phyloP scores from a whole-genome alignment of 1,284 basidiomycete species.

The Ustilago sp. region DNA sequence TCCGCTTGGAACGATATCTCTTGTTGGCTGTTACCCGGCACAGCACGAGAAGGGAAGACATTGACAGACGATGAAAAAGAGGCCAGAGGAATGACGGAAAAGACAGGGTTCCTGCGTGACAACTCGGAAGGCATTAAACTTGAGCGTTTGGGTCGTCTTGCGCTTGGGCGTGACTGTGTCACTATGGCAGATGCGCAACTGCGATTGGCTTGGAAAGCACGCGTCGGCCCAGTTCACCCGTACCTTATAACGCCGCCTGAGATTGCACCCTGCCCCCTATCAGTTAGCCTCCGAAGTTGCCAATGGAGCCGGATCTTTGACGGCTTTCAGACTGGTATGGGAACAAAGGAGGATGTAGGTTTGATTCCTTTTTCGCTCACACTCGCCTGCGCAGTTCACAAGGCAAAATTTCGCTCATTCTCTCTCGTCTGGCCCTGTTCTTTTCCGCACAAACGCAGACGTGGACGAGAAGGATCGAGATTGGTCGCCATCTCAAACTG shows the following conservation, averaged over 20 bases:
- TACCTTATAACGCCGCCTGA: neutral
- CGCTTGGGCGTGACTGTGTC: constrained; percentile 6
- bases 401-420: neutral
- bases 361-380: too few species aligned
- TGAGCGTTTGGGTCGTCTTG: neutral
- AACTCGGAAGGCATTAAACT: constrained; percentile 1
- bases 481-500: constrained; percentile 14
- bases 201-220: neutral
- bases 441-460: neutral
- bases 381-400: too few species aligned
- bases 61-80: neutral
- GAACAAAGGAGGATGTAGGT: neutral
- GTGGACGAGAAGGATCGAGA: neutral
- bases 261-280: neutral
- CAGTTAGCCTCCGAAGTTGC: too few species aligned
- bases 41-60: neutral
- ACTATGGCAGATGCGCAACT: neutral
- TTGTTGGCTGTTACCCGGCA: too few species aligned
- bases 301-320: too few species aligned
- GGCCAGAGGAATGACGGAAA: neutral
- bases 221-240: constrained; percentile 2
- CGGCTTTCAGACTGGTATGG: neutral
- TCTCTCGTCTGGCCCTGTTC: neutral
- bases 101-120: neutral
- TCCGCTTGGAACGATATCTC: too few species aligned